Evolutionary conservation across 495 filamentous ascomycete species (phyloP), one percentile per base, ranked within the genome.

Genomic region (Friedmanniomyces endolithicus): DNA sequence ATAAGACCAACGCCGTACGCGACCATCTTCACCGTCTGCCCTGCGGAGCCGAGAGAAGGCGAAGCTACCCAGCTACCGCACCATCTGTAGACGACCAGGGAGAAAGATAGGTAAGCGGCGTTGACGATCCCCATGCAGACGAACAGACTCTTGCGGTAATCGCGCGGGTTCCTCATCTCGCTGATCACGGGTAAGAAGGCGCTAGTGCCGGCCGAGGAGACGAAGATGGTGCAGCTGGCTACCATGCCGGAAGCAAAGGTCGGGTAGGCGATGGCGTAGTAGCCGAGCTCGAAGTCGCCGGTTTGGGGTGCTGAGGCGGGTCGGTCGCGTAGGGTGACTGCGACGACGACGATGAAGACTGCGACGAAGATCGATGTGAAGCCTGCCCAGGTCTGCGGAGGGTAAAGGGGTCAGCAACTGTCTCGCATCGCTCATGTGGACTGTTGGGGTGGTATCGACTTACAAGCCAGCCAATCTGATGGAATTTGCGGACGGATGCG

Each of bases 271-370:
- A 71, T 66, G 37, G 37, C 37, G 37, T 41, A 41, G 37, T 41
- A 41, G 37, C 37, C 69, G 19, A 70, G 57, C 1, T 70, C 63
- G 55, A 54, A 72, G 11, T 60, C 53, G 11, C 70, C 69, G 6
- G 64, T 65, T 61, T 64, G 62, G n/a, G 69, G 70, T 4, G 70
- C 70, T 11, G 68, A 66, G 40, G 70, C 70, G 9, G 70, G 65
- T 8, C 63, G 55, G 45, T 61, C 55, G 9, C 57, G 57, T 0
- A 51, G 53, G 6, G 62, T 65, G 11, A 59, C 63, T 19, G 57
- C 64, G 56, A 57, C 57, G 50, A 66, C 62, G 35, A 67, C 56
- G 22, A 64, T 62, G 51, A 64, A 61, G 52, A 65, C 64, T 44
- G 57, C 55, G 34, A 47, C 56, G 47, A 52, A 64, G 27, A 64